Evolutionary conservation across 768 basidiomycete species (phyloP).

Genomic region (Boletus eberwhitei): DNA sequence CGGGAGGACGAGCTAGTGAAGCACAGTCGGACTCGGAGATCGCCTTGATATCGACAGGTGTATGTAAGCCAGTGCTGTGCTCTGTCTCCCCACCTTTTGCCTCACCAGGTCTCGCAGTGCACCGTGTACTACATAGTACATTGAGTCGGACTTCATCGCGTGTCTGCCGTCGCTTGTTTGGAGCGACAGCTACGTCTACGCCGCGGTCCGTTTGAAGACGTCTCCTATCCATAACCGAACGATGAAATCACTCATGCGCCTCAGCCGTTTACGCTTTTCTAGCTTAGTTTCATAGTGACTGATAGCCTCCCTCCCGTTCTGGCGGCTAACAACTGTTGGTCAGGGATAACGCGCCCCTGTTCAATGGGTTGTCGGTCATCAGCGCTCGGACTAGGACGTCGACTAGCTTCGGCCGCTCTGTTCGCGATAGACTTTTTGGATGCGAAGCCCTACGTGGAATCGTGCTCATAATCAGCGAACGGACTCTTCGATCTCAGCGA

Average conservation of each 20-base stretch:
- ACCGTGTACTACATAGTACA: not conserved
- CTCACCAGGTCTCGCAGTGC: not conserved
- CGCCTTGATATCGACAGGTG: slow-evolving; percentile 29
- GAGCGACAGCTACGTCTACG: not conserved
- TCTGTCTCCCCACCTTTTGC: not conserved
- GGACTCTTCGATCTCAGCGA: not conserved
- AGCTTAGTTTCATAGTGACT: not conserved
- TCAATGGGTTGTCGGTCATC: not conserved
- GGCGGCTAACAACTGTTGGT: not conserved
- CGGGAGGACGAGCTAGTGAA: not conserved
- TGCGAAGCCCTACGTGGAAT: no score
- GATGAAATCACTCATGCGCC: not conserved
- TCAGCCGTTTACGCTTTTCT: not conserved
- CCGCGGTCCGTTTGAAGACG: not conserved
- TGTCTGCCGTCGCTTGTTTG: not conserved
- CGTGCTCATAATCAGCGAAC: no score
- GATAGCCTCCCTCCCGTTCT: not conserved
- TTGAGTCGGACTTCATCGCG: not conserved
- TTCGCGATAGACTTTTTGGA: not conserved
- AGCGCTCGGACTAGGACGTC: not conserved
- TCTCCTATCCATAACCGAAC: not conserved
- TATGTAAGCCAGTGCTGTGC: slow-evolving; percentile 28
- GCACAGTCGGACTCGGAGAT: slow-evolving; percentile 21
- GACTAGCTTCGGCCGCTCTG: not conserved
- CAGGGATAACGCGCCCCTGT: not conserved